phyloP scores from a whole-genome alignment of 2,329 filamentous ascomycete species.

The Phialophora expanda region DNA sequence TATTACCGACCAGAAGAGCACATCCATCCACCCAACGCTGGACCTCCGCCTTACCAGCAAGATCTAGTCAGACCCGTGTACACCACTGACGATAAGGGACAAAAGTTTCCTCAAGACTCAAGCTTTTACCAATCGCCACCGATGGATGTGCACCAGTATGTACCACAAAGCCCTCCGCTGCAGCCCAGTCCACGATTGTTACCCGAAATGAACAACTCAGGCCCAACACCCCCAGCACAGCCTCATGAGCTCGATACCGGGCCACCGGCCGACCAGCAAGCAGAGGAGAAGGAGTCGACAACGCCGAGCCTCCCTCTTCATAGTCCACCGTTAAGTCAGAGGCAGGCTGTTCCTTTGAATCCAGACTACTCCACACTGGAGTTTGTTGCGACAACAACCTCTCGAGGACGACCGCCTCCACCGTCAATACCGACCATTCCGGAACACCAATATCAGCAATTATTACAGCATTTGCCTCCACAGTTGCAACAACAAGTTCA shows the following conservation, averaged over 20 bases:
- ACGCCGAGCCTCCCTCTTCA: neutral
- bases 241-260: constrained; percentile 19
- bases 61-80: constrained; percentile 10
- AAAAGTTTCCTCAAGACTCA: constrained; percentile 27
- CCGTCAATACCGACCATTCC: neutral
- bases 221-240: neutral
- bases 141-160: neutral
- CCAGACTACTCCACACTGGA: constrained; percentile 32
- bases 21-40: constrained; percentile 2
- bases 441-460: constrained; percentile 13
- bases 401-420: constrained; percentile 20
- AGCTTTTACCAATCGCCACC: constrained; percentile 27
- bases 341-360: constrained; percentile 24
- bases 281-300: neutral
- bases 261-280: neutral
- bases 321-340: constrained; percentile 1
- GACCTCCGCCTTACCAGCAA: constrained; percentile 17
- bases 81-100: constrained; percentile 28
- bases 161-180: constrained; percentile 12
- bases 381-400: constrained; percentile 23
- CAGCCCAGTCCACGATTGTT: constrained; percentile 7
- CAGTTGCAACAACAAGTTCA: constrained; percentile 11
- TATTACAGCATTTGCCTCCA: constrained; percentile 2
- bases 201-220: neutral
- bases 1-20: constrained; percentile 8